Conservation (phyloP, 352 stramenopile species). For the Aphanomyces cochlioides region DNA sequence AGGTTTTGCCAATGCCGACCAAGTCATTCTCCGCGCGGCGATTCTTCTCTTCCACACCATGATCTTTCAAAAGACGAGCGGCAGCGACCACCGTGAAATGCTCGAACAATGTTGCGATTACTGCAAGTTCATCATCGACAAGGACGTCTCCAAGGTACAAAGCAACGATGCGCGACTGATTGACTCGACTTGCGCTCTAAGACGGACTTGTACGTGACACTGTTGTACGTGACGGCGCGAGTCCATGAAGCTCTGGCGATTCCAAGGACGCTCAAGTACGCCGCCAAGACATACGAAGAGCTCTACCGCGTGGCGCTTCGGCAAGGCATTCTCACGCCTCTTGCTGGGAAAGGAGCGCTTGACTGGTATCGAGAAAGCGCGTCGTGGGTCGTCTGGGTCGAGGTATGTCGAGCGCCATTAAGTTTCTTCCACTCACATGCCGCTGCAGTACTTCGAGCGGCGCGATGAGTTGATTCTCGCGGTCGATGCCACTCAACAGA, state of each 20-base stretch:
- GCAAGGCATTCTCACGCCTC: not conserved
- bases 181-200: not conserved
- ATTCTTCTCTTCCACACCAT: conserved; percentile 24
- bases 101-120: conserved; percentile 31
- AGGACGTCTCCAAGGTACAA: conserved; percentile 28
- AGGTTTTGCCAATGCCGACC: conserved; percentile 14
- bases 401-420: not conserved
- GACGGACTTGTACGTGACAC: conserved; percentile 37
- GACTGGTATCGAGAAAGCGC: conserved; percentile 19
- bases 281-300: conserved; percentile 45
- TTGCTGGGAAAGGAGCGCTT: not conserved
- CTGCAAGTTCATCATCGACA: conserved; percentile 32
- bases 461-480: conserved; percentile 14
- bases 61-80: conserved; percentile 10
- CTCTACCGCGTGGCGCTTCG: conserved; percentile 35
- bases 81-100: not conserved
- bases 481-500: conserved; percentile 26
- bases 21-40: conserved; percentile 19
- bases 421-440: not conserved
- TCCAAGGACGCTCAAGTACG: conserved; percentile 36
- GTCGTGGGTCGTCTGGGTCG: conserved; percentile 25
- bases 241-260: conserved; percentile 43
- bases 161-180: not conserved
- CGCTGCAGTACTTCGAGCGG: conserved; percentile 21
- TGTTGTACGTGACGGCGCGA: conserved; percentile 62